Evolutionary conservation across 345 rosid genomes (phyloP).

Genomic region (Sonneratia caseolaris): DNA sequence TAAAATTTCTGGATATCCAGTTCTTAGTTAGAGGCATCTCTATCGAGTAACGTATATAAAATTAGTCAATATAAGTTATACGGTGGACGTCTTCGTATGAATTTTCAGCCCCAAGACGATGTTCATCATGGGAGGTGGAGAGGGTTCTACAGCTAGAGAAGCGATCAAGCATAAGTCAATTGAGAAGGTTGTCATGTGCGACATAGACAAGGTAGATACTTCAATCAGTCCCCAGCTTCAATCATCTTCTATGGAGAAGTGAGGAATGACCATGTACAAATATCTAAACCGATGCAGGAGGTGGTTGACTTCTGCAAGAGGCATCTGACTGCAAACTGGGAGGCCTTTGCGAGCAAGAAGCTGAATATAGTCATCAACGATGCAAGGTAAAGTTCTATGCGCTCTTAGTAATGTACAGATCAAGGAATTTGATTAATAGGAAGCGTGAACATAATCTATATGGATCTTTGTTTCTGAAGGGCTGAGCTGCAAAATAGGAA

Average conservation of each 20-base stretch:
- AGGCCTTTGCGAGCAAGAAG: slow-evolving; percentile 69
- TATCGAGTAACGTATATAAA: not conserved
- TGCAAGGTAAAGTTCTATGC: slow-evolving; percentile 51
- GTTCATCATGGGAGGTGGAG: slow-evolving; percentile 97
- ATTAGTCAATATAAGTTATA: too few relatives aligned
- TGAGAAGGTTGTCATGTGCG: slow-evolving; percentile 90
- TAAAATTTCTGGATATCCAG: too few relatives aligned
- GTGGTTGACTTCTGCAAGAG: slow-evolving; percentile 79
- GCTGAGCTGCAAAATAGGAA: slow-evolving; percentile 67
- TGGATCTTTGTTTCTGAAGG: slow-evolving; percentile 20
- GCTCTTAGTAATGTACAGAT: not conserved
- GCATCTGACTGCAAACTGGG: slow-evolving; percentile 55
- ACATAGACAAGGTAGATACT: slow-evolving; percentile 62
- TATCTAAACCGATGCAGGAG: slow-evolving; percentile 39
- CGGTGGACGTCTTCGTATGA: not conserved
- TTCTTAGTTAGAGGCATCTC: too few relatives aligned
- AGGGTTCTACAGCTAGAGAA: slow-evolving; percentile 99
- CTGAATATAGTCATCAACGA: slow-evolving; percentile 72
- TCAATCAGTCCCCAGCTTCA: not conserved
- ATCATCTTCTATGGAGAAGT: not conserved
- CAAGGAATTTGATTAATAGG: not conserved
- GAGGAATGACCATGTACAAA: not conserved
- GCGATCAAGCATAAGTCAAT: slow-evolving; percentile 58
- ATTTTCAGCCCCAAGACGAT: slow-evolving; percentile 51
- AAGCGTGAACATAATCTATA: not conserved